Base-by-base conservation (phyloP, 805 yeast species). In the Starmerella asiatica region DNA sequence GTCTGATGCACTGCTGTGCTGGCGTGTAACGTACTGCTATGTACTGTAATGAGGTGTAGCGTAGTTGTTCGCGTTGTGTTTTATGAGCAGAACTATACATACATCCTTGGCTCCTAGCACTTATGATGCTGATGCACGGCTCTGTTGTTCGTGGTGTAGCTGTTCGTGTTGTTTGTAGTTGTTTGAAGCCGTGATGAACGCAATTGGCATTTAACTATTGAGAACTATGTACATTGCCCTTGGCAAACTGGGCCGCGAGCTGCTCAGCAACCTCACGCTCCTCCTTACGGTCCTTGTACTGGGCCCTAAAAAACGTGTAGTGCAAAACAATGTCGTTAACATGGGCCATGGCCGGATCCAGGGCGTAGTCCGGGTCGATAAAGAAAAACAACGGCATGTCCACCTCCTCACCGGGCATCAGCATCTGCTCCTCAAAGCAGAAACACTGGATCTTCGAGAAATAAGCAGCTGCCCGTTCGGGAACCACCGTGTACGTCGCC, bases 311-410 rank as follows among this genome's bases (percentile, higher is more conserved):
- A 58, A 88, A 88, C 0, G 97, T 82, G 60, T 88, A 88, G 62
- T 88, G 93, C 53, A 91, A 69, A 9, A 85, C 83, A 34, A 88
- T 73, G 58, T 86, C 94, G 51, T 84, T 86, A 30, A 86, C 76
- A 53, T 83, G 80, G 59, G 86, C 74, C 93, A 91, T 83, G 26
- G 75, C 69, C 4, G 98, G 96, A 56, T 86, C 97, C 43, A 76
- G 75, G 33, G 91, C 91, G 60, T 80, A 88, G 50, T 86, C 97
- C 0, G 97, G 97, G 57, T 86, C 97, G 33, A 86, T 82, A 60
- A 86, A 86, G 70, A 86, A 91, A 63, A 91, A 91, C 7, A 91
- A 83, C 0, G 98, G 98, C 98, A 91, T 91, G 57, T 91, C 98
- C 15, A 91, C 93, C 57, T 91, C 96, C 61, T 91, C 98, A 7